Conservation (phyloP, 495 filamentous ascomycete species). For the Xylaria grammica region DNA sequence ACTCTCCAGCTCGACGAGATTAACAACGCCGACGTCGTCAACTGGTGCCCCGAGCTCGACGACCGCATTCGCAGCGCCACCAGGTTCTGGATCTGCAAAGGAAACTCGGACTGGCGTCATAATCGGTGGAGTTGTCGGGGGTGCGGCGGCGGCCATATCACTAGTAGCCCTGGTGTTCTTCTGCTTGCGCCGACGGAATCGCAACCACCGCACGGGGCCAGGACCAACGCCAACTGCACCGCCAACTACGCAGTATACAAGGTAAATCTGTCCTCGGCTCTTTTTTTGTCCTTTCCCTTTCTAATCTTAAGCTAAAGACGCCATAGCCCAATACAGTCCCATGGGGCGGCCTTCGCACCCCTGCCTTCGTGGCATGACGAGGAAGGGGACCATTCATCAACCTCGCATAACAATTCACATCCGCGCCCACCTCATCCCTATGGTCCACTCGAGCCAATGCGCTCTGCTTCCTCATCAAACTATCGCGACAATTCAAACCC, state of each 20-base stretch:
- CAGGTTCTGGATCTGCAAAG: constrained; percentile 20
- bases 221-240: constrained; percentile 30
- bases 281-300: neutral
- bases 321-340: constrained; percentile 32
- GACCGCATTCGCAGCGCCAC: constrained; percentile 13
- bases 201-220: constrained; percentile 43
- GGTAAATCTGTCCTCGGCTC: constrained; percentile 25
- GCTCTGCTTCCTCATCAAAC: neutral
- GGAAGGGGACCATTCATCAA: constrained; percentile 29
- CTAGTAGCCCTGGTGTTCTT: constrained; percentile 36
- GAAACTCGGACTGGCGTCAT: constrained; percentile 46
- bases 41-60: constrained; percentile 18
- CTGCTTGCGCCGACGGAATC: constrained; percentile 39
- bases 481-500: constrained; percentile 20
- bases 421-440: constrained; percentile 21
- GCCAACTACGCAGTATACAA: constrained; percentile 40
- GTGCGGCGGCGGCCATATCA: constrained; percentile 41
- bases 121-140: constrained; percentile 50
- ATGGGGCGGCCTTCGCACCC: constrained; percentile 38
- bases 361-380: constrained; percentile 39
- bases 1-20: constrained; percentile 22
- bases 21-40: constrained; percentile 25
- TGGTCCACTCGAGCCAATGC: constrained; percentile 20
- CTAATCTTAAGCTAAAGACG: neutral
- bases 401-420: constrained; percentile 22